Base-by-base conservation (phyloP, 306 rosid species). In the Vigna nakashimae region DNA sequence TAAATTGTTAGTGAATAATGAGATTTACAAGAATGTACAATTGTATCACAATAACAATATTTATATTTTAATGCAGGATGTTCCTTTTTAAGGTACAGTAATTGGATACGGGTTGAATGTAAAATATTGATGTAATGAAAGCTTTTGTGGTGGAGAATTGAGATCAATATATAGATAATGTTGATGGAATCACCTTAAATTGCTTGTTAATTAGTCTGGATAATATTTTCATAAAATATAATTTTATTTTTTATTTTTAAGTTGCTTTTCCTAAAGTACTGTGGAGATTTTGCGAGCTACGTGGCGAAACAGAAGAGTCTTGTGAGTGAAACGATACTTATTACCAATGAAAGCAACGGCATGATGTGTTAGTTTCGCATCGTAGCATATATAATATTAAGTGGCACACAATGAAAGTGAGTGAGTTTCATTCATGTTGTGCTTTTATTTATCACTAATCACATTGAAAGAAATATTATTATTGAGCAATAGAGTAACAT, bases 221-320 rank as follows among this genome's bases (percentile, higher is more conserved):
- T 65, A 64, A 36, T 64, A 64, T 64, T 34, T 64, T n/a, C 49
- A 36, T 64, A 64, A 34, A 32, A 62, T 7, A 18, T 22, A 30
- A 14, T 60, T 14, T 60, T 14, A 30, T 32, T 62, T 62, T 16
- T 16, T 26, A 2, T 2, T 13, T 62, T 62, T 62, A 4, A 6
- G 30, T 60, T 60, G 10, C 22, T 62, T 62, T 28, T 16, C 4
- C 15, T 9, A 36, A 63, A 63, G 26, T 0, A 63, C 69, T 34
- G 48, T 63, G 69, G 49, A 63, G 49, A 63, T 63, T 34, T 36
- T 34, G 48, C 18, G 8, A 36, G 48, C 13, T 8, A 34, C 69
- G 48, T 63, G 49, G 48, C 26, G 46, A 34, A 60, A 62, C 0
- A 3, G 1, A 62, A 62, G 46, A 34, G 48, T 42, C 0, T 30